Evolutionary conservation across 2,329 filamentous ascomycete species (phyloP), one percentile per base, ranked within the genome.

Genomic region (Trichophyton equinum): DNA sequence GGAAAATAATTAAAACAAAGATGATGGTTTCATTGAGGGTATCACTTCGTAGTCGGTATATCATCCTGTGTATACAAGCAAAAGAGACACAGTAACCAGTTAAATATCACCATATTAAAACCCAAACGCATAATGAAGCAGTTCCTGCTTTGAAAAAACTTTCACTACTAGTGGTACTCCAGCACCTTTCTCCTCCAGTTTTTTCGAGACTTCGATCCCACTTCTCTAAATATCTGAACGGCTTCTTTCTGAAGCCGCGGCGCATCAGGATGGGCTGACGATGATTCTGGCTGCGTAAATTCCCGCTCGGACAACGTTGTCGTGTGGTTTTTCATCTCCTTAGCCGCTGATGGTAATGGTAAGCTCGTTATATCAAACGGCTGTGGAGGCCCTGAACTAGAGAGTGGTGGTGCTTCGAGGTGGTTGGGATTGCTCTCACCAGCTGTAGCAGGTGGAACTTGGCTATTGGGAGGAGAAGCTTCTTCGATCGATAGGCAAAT

Each of bases 101-200:
- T 15, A 44, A 9, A 55, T n/a, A 20, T 20, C 18, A 25, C 51
- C 27, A 36, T 5, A 36, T 6, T 27, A 55, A 15, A 36, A 6
- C 27, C 13, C 33, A 36, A 55, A 55, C 27, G 27, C 7, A 53
- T 53, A 30, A 33, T 8, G 11, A 27, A 30, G 18, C 2, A 22
- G n/a, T 9, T 9, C 13, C 22, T 25, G 46, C 46, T 49, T 49
- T 25, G 18, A 20, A 47, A 47, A 4, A 25, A 22, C 1, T 8
- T 25, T 5, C 4, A 6, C 25, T 2, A 30, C 51, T 65, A 74
- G 44, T 64, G 69, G 62, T 74, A 75, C 60, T 75, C 72, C 9
- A 74, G 63, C 55, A 74, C 68, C 49, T 70, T 65, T 25, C 73
- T 67, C 62, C 67, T 68, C 69, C 71, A 75, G 8, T 71, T 71